Base-by-base conservation (phyloP, 495 filamentous ascomycete genomes). In the Penicillium soppii region DNA sequence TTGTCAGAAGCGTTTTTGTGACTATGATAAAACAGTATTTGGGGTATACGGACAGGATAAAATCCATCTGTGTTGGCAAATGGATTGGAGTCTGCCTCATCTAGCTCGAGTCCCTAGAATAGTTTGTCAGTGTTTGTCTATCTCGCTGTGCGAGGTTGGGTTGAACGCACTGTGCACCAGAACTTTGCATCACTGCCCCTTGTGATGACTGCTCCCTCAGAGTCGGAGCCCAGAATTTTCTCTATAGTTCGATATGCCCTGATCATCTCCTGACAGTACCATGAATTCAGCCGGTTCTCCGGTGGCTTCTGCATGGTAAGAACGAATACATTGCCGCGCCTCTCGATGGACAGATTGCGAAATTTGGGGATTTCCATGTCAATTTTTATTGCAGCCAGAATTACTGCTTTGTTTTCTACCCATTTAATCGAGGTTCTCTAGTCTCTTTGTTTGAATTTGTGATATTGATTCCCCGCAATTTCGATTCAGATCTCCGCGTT, bases 11-110 rank as follows among this genome's bases (percentile, higher is more conserved):
- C 15, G 20, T 4, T 29, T 5, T 33, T 30, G 9, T 36, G 19
- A 19, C 32, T 4, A 22, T 21, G 1, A 7, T 7, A 3, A 27
- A 4, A 10, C 6, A n/a, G 5, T 9, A 15, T 2, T 6, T 25
- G 20, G 4, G n/a, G 29, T 32, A 10, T 32, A 32, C 5, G 29
- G 7, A 67, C 66, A 43, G 73, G 73, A 38, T 71, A 80, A 33
- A 80, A 77, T 15, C 76, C 76, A 60, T 78, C 75, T 22, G 68
- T 66, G 50, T 77, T 77, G 7, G 76, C 75, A 45, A 66, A 72
- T 7, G 74, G 76, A 39, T 78, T 78, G 0, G 27, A 68, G 17
- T 76, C 69, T 8, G 67, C 45, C 51, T 80, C 76, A 41, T 77
- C 73, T 3, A 80, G 54, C 17, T 80, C 76, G 13, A 78, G 59